phyloP scores from a whole-genome alignment of 116 monocot species.

The Zostera marina region DNA sequence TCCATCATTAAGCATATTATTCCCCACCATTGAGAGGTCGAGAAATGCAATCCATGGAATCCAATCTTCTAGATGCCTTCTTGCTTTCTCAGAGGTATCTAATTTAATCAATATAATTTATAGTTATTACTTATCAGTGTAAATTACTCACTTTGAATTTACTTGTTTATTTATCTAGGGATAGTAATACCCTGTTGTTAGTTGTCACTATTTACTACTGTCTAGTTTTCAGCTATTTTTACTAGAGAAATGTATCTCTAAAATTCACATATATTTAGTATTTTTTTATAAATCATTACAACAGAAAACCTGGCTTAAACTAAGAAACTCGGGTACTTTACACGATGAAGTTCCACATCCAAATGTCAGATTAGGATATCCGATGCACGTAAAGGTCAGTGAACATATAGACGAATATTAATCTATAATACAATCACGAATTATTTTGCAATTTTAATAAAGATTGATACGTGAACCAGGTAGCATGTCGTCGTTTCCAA shows the following conservation, averaged over 20 bases:
- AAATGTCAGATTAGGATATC: constrained; percentile 47
- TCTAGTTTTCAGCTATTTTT: neutral
- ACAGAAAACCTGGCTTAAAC: constrained; percentile 72
- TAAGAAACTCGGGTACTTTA: constrained; percentile 36
- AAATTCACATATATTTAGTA: too few relatives aligned
- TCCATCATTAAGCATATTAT: constrained; percentile 58
- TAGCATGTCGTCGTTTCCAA: constrained; percentile 53
- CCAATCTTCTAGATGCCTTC: constrained; percentile 32
- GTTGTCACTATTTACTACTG: too few relatives aligned
- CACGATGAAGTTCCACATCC: constrained; percentile 71
- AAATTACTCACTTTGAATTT: neutral
- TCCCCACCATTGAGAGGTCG: constrained; percentile 74
- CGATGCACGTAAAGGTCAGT: constrained; percentile 85
- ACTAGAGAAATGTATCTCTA: too few relatives aligned
- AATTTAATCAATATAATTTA: neutral
- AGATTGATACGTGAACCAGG: constrained; percentile 17
- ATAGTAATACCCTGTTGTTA: too few relatives aligned
- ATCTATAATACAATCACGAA: neutral
- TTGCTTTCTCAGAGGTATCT: constrained; percentile 54
- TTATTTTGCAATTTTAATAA: neutral
- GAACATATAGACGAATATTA: neutral
- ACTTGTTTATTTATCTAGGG: too few relatives aligned
- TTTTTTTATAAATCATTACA: neutral
- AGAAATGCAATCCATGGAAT: constrained; percentile 31
- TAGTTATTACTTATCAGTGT: neutral